phyloP scores from a whole-genome alignment of 1,284 basidiomycete species.

The Testicularia cyperi region DNA sequence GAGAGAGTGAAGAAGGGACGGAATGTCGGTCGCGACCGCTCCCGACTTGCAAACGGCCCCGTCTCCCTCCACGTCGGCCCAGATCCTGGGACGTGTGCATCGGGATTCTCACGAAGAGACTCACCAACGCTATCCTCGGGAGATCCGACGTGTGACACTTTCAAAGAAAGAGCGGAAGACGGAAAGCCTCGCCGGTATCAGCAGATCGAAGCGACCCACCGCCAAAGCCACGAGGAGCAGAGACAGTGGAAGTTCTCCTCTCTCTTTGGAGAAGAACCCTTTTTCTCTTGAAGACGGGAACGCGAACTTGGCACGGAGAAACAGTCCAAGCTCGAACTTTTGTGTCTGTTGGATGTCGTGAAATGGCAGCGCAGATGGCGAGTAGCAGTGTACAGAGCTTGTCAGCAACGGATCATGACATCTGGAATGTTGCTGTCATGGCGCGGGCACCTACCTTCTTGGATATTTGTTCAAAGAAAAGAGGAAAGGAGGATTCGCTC shows the following conservation, averaged over 20 bases:
- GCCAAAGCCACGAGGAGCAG: slow-evolving; percentile 22
- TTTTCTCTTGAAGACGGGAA: slow-evolving; percentile 49
- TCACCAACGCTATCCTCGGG: slow-evolving; percentile 38
- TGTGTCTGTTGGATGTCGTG: slow-evolving; percentile 43
- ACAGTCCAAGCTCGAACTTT: slow-evolving; percentile 48
- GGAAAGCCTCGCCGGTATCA: slow-evolving; percentile 33
- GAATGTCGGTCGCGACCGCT: slow-evolving; percentile 41
- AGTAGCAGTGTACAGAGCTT: no score
- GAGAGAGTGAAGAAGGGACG: background rate
- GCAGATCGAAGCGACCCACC: slow-evolving; percentile 31
- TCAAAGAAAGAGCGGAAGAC: slow-evolving; percentile 17
- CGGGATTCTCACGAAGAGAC: slow-evolving; percentile 42
- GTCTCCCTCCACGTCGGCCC: slow-evolving; percentile 31
- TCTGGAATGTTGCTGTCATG: no score
- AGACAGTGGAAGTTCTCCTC: slow-evolving; percentile 17
- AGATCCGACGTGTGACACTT: slow-evolving; percentile 12
- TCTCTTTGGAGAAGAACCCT: slow-evolving; percentile 28
- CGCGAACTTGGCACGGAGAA: slow-evolving; percentile 47
- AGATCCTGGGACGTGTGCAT: slow-evolving; percentile 40
- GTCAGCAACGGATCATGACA: no score
- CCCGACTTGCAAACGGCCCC: slow-evolving; percentile 41
- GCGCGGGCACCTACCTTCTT: slow-evolving; percentile 38
- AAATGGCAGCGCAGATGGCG: no score
- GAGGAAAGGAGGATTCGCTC: slow-evolving; percentile 15
- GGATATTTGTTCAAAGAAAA: slow-evolving; percentile 46